phyloP scores from a whole-genome alignment of 805 yeast species.

The Yarrowia porcina region DNA sequence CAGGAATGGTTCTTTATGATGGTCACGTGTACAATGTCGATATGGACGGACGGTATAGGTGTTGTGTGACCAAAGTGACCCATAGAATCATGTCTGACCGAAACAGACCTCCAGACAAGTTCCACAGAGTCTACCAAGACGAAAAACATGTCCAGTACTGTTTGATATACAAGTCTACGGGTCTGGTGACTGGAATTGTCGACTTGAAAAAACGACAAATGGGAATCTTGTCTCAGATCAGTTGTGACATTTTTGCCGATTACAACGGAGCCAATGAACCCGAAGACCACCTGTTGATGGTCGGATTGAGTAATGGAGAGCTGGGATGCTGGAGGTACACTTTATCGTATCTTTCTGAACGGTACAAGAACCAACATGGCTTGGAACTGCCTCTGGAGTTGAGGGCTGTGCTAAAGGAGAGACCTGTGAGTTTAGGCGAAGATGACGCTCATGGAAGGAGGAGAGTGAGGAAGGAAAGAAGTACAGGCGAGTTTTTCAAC shows the following conservation, averaged over 20 bases:
- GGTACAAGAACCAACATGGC: background rate
- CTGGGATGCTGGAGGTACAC: background rate
- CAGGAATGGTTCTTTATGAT: background rate
- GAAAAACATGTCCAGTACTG: background rate
- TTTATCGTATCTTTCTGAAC: background rate
- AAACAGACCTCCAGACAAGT: slow-evolving; percentile 7
- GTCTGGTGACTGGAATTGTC: background rate
- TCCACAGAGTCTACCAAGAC: slow-evolving; percentile 1
- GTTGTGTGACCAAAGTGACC: background rate
- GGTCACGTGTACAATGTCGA: background rate
- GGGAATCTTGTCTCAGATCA: background rate
- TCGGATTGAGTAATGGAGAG: background rate
- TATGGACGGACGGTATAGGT: background rate
- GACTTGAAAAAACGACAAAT: background rate
- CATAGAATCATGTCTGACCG: background rate
- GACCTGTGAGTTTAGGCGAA: background rate
- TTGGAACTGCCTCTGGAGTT: background rate
- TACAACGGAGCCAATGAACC: background rate
- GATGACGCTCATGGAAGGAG: background rate
- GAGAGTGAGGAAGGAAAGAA: background rate
- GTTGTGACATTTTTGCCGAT: background rate
- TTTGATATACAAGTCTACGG: background rate
- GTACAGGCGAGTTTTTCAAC: background rate
- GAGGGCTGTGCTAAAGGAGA: background rate
- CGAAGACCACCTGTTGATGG: background rate